phyloP scores from a whole-genome alignment of 352 stramenopile species.

The Phytophthora citricola region DNA sequence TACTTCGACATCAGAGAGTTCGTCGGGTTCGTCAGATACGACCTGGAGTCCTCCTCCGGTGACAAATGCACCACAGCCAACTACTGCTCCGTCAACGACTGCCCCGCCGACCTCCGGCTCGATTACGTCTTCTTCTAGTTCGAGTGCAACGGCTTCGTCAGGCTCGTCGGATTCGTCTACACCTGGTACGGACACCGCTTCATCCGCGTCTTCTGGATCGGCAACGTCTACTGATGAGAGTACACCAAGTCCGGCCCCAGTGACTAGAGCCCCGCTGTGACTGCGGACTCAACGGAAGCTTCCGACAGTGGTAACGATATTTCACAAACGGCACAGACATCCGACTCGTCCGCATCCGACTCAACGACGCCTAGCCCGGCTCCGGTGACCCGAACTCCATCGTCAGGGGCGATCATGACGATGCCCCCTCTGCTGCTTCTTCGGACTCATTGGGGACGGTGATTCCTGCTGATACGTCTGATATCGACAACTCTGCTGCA shows the following conservation, averaged over 20 bases:
- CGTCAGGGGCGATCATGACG: conserved; percentile 6
- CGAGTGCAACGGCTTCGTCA: conserved; percentile 16
- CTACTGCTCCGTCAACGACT: conserved; percentile 16
- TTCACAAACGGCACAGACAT: conserved; percentile 27
- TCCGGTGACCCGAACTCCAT: conserved; percentile 28
- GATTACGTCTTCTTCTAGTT: conserved; percentile 18
- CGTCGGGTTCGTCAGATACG: conserved; percentile 22
- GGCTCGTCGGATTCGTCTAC: conserved; percentile 20
- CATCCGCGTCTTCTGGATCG: conserved; percentile 9
- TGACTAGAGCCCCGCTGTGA: conserved; percentile 31
- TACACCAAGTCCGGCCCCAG: conserved; percentile 38
- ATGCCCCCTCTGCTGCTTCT: conserved; percentile 29
- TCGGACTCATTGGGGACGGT: conserved; percentile 42
- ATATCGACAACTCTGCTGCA: conserved; percentile 34
- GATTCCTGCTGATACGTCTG: conserved; percentile 34
- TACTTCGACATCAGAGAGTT: conserved; percentile 15
- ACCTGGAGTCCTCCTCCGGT: conserved; percentile 35
- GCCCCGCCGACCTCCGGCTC: conserved; percentile 12
- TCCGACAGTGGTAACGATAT: conserved; percentile 16
- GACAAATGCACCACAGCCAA: conserved; percentile 23
- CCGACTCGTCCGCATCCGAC: conserved; percentile 7
- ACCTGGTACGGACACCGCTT: conserved; percentile 3
- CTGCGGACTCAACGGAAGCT: conserved; percentile 11
- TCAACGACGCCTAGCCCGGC: conserved; percentile 26
- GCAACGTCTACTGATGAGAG: conserved; percentile 21